Base-by-base conservation (phyloP, 805 yeast species). In the Crinitomyces ghanaensis region DNA sequence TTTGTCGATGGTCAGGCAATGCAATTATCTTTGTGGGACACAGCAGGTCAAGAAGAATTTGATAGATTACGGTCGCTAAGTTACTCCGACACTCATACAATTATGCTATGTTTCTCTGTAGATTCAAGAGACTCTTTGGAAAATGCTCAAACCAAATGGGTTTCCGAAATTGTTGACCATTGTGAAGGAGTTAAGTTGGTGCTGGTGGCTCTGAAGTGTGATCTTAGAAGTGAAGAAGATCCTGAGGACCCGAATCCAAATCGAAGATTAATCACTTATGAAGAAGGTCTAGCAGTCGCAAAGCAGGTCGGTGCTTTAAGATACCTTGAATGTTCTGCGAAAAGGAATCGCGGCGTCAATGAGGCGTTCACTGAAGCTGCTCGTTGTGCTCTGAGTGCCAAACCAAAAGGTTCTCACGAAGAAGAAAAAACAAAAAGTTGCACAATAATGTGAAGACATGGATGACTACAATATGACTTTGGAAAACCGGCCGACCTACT, bases 281-380 rank as follows among this genome's bases (percentile, higher is more conserved):
- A 91, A 40, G 95, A 91, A 57, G 98, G 98, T 19, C 68, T 91
- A 38, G 76, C 77, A 1, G 84, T 88, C 49, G 98, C 98, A 24
- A 85, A 85, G 52, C 73, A 73, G 53, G 81, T 91, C 28, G 96
- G 96, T 16, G 97, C 98, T 1, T 65, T 86, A 48, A 72, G 97
- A 50, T 91, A 91, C 56, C 67, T 91, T 51, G 98, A 91, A 59
- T 91, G 98, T 61, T 82, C 95, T 18, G 97, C 98, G 5, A 91
- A 86, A 65, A 77, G 79, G 56, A 88, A 86, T 58, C 73, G 93
- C 51, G 98, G 98, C 44, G 98, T 91, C n/a, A 91, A 93, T 52
- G 98, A 91, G 62, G 97, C 96, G 6, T 91, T 91, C 55, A 85
- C 96, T 0, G 98, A 91, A 60, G 98, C 97, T 28, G 95, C 97